phyloP scores from a whole-genome alignment of 2,329 filamentous ascomycete species.

The Graphilbum ipis-grandicollis region DNA sequence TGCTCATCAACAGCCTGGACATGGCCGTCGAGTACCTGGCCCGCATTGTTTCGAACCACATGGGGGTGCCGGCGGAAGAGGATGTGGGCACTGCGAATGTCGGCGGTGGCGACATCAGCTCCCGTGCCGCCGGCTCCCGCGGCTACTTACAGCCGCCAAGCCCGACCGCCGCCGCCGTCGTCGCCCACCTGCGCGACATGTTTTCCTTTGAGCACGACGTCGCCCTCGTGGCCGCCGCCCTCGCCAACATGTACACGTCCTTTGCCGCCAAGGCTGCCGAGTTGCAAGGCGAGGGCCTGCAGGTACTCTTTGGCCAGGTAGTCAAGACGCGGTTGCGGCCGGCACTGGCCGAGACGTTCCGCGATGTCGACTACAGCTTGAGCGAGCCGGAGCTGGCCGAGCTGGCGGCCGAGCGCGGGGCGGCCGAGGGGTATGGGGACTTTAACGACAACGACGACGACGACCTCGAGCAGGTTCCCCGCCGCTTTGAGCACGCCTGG shows the following conservation, averaged over 20 bases:
- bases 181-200: constrained; percentile 32
- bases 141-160: constrained; percentile 6
- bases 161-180: constrained; percentile 12
- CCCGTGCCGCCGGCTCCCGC: constrained; percentile 8
- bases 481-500: constrained; percentile 75
- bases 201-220: constrained; percentile 74
- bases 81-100: constrained; percentile 11
- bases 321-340: constrained; percentile 72
- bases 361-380: constrained; percentile 73
- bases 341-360: constrained; percentile 74
- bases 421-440: no score
- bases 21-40: constrained; percentile 79
- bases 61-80: constrained; percentile 27
- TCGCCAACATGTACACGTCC: constrained; percentile 50
- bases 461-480: constrained; percentile 39
- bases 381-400: constrained; percentile 43
- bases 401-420: no score
- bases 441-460: constrained; percentile 32
- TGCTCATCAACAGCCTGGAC: constrained; percentile 91
- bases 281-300: constrained; percentile 66
- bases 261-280: constrained; percentile 69
- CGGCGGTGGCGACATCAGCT: constrained; percentile 2
- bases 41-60: constrained; percentile 60
- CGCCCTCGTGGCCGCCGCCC: constrained; percentile 45
- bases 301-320: constrained; percentile 75